Evolutionary conservation across 148 eudicot species (phyloP).

Genomic region (Amaranthus cruentus): DNA sequence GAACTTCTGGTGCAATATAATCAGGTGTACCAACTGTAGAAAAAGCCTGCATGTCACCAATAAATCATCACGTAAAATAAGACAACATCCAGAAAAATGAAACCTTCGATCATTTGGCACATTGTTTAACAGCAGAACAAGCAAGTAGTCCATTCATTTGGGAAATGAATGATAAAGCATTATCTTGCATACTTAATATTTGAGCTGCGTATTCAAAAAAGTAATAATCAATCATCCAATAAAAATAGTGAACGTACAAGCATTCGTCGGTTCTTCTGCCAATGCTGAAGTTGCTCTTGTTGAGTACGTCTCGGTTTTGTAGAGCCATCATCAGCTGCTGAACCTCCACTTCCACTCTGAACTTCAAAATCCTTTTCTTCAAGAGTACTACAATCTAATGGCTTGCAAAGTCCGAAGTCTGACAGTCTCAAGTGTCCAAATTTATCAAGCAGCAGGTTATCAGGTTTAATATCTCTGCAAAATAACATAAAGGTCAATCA

Average conservation of each 20-base stretch:
- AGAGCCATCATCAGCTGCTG: conserved; percentile 46
- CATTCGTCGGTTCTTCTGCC: conserved; percentile 97
- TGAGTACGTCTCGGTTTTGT: conserved; percentile 79
- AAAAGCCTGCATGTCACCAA: conserved; percentile 63
- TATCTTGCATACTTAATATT: not conserved
- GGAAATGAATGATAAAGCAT: not conserved
- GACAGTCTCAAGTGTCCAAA: conserved; percentile 83
- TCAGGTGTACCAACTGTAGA: conserved; percentile 98
- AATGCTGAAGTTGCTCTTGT: conserved; percentile 86
- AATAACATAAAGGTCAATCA: conserved; percentile 9
- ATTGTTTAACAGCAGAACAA: not conserved
- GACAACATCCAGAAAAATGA: not conserved
- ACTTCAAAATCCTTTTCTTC: conserved; percentile 72
- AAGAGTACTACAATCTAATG: conserved; percentile 82
- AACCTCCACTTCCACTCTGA: conserved; percentile 36
- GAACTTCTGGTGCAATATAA: conserved; percentile 96
- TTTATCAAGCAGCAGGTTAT: conserved; percentile 90
- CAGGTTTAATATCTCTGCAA: conserved; percentile 93
- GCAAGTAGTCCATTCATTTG: not conserved
- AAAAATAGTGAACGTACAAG: conserved; percentile 50
- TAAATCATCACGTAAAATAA: conserved; percentile 19
- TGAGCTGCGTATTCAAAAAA: conserved; percentile 2
- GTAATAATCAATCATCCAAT: not conserved
- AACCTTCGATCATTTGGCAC: conserved; percentile 12
- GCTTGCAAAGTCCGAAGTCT: conserved; percentile 92